Evolutionary conservation across 768 basidiomycete species (phyloP).

Genomic region (Baorangia bicolor): DNA sequence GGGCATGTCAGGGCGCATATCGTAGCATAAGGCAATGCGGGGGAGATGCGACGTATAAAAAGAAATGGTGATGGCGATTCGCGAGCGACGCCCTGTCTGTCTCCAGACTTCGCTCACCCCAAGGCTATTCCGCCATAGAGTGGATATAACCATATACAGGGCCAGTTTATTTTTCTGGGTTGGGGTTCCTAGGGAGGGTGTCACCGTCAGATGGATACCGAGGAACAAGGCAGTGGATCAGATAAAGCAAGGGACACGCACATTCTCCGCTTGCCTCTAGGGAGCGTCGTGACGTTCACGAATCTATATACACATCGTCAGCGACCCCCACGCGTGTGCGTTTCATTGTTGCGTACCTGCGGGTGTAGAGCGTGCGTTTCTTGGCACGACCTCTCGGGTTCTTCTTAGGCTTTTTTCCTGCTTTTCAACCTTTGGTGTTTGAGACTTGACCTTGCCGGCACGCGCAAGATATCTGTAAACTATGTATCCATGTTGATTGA

Average conservation of each 20-base stretch:
- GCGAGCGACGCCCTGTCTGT: constrained; percentile 6
- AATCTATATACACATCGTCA: constrained; percentile 48
- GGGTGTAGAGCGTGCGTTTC: constrained; percentile 94
- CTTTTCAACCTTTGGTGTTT: constrained; percentile 96
- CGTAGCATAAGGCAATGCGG: constrained; percentile 16
- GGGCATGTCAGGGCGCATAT: constrained; percentile 24
- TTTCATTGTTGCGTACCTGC: constrained; percentile 56
- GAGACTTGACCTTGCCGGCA: constrained; percentile 99
- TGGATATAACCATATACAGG: constrained; percentile 6
- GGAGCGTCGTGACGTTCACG: constrained; percentile 89
- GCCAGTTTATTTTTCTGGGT: constrained; percentile 28
- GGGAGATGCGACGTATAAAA: constrained; percentile 12
- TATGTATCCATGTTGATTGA: constrained; percentile 25
- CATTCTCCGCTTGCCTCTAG: constrained; percentile 95
- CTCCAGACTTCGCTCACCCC: constrained; percentile 9
- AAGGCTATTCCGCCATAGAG: constrained; percentile 14
- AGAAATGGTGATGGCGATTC: constrained; percentile 2
- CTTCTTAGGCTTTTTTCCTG: constrained; percentile 99
- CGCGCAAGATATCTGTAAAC: constrained; percentile 99
- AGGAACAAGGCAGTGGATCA: constrained; percentile 81
- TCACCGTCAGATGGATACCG: constrained; percentile 4
- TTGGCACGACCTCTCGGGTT: constrained; percentile 95
- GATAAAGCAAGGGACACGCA: constrained; percentile 52
- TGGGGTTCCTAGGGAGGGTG: constrained; percentile 24
- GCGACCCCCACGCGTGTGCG: background rate